Evolutionary conservation across 2,329 filamentous ascomycete species (phyloP), one percentile per base, ranked within the genome.

Genomic region (Ophiostoma tasmaniense): DNA sequence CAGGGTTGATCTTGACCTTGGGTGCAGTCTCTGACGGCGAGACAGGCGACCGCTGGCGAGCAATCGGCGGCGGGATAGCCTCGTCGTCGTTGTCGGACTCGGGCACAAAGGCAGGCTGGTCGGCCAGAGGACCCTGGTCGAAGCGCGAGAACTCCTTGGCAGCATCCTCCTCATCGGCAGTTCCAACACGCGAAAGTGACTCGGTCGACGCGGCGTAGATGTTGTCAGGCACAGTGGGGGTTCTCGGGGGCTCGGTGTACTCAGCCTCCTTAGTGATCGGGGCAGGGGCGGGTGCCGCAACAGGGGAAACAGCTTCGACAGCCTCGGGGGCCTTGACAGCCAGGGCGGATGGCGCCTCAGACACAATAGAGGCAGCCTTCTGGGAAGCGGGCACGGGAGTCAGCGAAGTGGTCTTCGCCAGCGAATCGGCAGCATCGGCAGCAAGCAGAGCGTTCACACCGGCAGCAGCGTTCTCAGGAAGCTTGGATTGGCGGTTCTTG

Each of bases 51-150:
- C 74, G 71, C 59, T 80, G 80, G 28, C 84, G 80, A 14, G 81
- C 78, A 70, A 86, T 86, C 0, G 85, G 83, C 2, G 84, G 82
- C 28, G 84, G 83, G 2, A 79, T 76, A 3, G 81, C 81, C 62
- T 83, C 83, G 10, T 84, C 83, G 8, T 84, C 81, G 30, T 83
- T 80, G 33, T 82, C 81, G 35, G 79, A 78, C 17, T 88, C 85
- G 0, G 78, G 91, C 13, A 87, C 83, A 75, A 96, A 96, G 0
- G 93, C 91, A 2, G 95, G 94, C 77, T 95, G 90, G 69, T 98
- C 93, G 11, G 86, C 79, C 30, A 97, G 84, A 1, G 95, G 95
- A 1, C 93, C 95, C 79, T 98, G 94, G 75, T 95, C 90, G 75
- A 98, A 98, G 30, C 81, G 83, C 20, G 85, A 81, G 73, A 87